Percentiles rank a stretch among this genome's conserved stretches.
Evolutionary conservation across 495 filamentous ascomycete genomes (phyloP).

Genomic region (Pyronema omphalodes): DNA sequence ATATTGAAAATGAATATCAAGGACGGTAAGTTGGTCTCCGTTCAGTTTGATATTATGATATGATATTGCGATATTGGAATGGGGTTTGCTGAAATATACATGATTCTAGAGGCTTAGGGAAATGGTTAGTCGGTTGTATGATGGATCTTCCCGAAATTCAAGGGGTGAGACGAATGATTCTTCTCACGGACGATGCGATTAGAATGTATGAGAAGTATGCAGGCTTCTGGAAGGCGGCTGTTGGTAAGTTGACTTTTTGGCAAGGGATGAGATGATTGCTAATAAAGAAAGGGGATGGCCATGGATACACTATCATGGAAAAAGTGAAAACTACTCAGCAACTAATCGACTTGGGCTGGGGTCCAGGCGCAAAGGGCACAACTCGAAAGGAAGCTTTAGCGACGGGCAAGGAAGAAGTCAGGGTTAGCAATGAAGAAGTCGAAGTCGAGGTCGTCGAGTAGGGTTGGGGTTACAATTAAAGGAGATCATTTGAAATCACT

Average conservation of each 20-base stretch:
- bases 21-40: not conserved
- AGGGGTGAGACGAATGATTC: not conserved
- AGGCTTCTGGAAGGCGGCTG: not conserved
- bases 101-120: not conserved
- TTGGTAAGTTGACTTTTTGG: not conserved
- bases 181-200: not conserved
- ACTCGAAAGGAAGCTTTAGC: no score
- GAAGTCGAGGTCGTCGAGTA: no score
- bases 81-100: not conserved
- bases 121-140: not conserved
- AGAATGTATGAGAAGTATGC: conserved; percentile 1
- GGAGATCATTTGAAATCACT: no score
- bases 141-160: not conserved
- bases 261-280: not conserved
- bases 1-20: not conserved
- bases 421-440: no score
- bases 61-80: not conserved
- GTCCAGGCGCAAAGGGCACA: no score
- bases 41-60: not conserved
- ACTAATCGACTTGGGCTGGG: no score
- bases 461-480: no score
- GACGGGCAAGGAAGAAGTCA: no score
- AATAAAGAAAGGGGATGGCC: not conserved
- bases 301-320: no score
- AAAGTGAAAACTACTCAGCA: no score